Conservation (phyloP, 768 basidiomycete genomes). For the Austroboletus festivus region DNA sequence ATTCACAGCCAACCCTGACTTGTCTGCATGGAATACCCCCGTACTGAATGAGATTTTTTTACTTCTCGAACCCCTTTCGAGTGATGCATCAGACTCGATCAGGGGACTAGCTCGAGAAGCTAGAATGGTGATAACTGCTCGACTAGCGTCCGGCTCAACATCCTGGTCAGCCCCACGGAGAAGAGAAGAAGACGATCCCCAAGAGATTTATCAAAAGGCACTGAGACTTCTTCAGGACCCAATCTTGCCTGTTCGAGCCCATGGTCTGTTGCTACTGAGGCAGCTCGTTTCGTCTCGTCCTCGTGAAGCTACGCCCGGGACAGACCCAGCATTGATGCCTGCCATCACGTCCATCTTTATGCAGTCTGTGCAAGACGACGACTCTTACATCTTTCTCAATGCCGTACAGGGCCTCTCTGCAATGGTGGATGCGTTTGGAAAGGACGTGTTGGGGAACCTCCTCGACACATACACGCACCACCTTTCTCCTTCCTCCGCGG, state of each 20-base stretch:
- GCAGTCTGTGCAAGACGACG: slow-evolving; percentile 82
- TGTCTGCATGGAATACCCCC: slow-evolving; percentile 59
- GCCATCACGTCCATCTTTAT: slow-evolving; percentile 87
- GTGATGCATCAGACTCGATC: slow-evolving; percentile 45
- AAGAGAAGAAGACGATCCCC: slow-evolving; percentile 34
- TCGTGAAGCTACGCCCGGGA: slow-evolving; percentile 11
- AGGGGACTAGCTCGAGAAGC: slow-evolving; percentile 72
- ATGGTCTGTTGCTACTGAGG: slow-evolving; percentile 81
- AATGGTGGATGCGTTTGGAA: slow-evolving; percentile 69
- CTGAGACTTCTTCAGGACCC: slow-evolving; percentile 87
- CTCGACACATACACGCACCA: slow-evolving; percentile 66
- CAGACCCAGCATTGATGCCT: slow-evolving; percentile 67
- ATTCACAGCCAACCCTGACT: slow-evolving; percentile 45
- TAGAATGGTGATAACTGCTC: slow-evolving; percentile 77
- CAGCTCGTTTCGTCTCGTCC: slow-evolving; percentile 56
- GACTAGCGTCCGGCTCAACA: slow-evolving; percentile 60
- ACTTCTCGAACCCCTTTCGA: slow-evolving; percentile 56
- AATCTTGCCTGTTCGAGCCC: slow-evolving; percentile 89
- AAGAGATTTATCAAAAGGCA: slow-evolving; percentile 80
- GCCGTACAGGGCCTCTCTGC: slow-evolving; percentile 87
- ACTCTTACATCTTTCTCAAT: slow-evolving; percentile 93
- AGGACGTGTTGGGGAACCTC: slow-evolving; percentile 64
- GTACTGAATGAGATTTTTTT: slow-evolving; percentile 69
- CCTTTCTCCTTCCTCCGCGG: slow-evolving; percentile 36
- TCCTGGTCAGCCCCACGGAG: slow-evolving; percentile 17